Evolutionary conservation across 169 alveolate genomes (phyloP).

Genomic region (Nephromyces sp.): DNA sequence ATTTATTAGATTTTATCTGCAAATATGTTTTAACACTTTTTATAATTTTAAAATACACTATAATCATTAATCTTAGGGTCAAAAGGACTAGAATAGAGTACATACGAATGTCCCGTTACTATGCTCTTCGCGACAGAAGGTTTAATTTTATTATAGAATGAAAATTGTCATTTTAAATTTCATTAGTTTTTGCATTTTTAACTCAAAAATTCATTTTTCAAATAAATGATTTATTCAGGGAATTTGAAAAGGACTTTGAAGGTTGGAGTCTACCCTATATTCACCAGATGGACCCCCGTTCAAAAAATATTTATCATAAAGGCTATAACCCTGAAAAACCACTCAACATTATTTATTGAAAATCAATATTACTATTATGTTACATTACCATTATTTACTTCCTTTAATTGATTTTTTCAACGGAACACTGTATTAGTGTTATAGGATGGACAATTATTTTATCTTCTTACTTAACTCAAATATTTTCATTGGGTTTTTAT

Average conservation of each 20-base stretch:
- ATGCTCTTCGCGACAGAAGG: slow-evolving; percentile 29
- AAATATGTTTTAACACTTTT: not conserved
- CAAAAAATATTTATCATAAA: not conserved
- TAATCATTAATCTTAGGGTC: slow-evolving; percentile 8
- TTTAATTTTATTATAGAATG: not conserved
- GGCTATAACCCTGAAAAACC: not conserved
- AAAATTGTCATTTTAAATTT: not conserved
- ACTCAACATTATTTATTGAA: too few relatives aligned
- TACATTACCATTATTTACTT: too few relatives aligned
- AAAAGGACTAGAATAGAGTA: slow-evolving; percentile 27
- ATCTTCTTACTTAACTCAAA: too few relatives aligned
- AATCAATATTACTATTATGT: too few relatives aligned
- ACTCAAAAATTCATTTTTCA: not conserved
- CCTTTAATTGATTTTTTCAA: too few relatives aligned
- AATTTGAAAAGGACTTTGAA: slow-evolving; percentile 13
- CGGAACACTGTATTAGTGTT: too few relatives aligned
- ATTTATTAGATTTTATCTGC: not conserved
- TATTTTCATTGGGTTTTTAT: too few relatives aligned
- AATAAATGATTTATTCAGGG: slow-evolving; percentile 6
- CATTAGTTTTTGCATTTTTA: not conserved
- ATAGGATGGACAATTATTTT: too few relatives aligned
- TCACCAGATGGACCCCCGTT: slow-evolving; percentile 18
- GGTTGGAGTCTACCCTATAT: slow-evolving; percentile 31
- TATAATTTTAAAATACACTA: not conserved
- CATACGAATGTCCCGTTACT: slow-evolving; percentile 31